Evolutionary conservation across 1,284 basidiomycete genomes (phyloP), one percentile per base, ranked within the genome.

Genomic region (Coniferiporia sulphurascens): DNA sequence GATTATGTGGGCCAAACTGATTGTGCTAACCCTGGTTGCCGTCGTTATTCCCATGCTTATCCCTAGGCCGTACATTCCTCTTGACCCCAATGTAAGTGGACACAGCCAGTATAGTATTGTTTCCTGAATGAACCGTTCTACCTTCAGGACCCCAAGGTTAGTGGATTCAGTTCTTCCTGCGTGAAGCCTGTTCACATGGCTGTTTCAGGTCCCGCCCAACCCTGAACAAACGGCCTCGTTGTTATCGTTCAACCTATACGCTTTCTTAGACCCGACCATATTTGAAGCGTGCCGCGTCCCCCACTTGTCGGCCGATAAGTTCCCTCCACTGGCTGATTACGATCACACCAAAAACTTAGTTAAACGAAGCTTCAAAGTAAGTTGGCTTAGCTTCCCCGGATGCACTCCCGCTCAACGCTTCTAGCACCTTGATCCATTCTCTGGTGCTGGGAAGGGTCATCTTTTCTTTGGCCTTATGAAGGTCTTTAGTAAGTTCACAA

Each of bases 201-300:
- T 8, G 58, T 73, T 44, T 21, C 53, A 82, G 79, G 69, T 78
- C 50, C 77, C 78, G 2, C 76, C 79, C 6, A 85, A 83, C 69
- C 83, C 84, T 2, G 86, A 89, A 65, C 87, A 89, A 67, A 86
- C 83, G 0, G 80, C 85, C 0, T 82, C 85, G 0, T 72, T 81
- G 51, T 65, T 85, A 15, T 85, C 80, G 2, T 73, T 84, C 62
- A 48, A 78, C 13, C 75, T 81, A 44, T 90, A 80, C 70, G 73
- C 76, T 32, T 90, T 83, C 73, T 71, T 89, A 66, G 78, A 86
- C 59, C 71, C 73, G 0, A 69, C 85, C 48, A 74, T 87, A 48
- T 74, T 74, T 10, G 57, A 71, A 22, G 81, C 75, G n/a, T 75
- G 77, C 62, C 70, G 71, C 41, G 62, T 78, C 34, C 69, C 73